Conservation (phyloP, 1,139 yeast genomes). For the Sugiyamaella pinicola region DNA sequence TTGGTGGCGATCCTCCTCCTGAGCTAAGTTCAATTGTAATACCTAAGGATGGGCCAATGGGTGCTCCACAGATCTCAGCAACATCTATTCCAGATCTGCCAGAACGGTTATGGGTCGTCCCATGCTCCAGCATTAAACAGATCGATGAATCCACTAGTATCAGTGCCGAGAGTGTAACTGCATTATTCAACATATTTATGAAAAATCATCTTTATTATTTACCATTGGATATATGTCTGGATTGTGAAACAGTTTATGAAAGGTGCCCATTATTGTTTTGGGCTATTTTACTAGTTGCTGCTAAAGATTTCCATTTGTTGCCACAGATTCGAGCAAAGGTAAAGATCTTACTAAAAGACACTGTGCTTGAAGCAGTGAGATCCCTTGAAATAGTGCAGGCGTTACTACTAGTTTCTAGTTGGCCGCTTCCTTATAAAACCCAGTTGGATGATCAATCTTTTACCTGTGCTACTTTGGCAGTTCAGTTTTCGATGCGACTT, state of each 20-base stretch:
- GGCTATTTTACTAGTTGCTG: slow-evolving; percentile 18
- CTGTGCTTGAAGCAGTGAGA: slow-evolving; percentile 13
- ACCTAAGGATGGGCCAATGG: slow-evolving; percentile 8
- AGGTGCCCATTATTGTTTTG: slow-evolving; percentile 21
- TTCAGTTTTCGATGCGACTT: slow-evolving; percentile 11
- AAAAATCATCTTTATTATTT: slow-evolving; percentile 15
- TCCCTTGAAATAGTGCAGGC: slow-evolving; percentile 22
- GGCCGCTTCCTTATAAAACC: slow-evolving; percentile 21
- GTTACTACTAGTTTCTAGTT: slow-evolving; percentile 14
- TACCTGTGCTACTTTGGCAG: slow-evolving; percentile 15
- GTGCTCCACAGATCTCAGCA: background rate
- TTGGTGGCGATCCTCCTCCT: background rate
- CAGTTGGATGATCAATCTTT: slow-evolving; percentile 18
- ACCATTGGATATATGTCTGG: slow-evolving; percentile 19
- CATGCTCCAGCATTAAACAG: slow-evolving; percentile 1
- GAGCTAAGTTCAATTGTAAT: background rate
- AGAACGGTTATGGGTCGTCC: slow-evolving; percentile 16
- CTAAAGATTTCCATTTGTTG: slow-evolving; percentile 13
- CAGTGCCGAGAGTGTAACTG: slow-evolving; percentile 15
- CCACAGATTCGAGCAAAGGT: slow-evolving; percentile 13
- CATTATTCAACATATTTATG: slow-evolving; percentile 14
- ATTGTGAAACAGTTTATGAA: slow-evolving; percentile 17
- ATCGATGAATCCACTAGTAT: slow-evolving; percentile 4
- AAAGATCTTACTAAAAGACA: slow-evolving; percentile 2
- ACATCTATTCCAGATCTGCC: slow-evolving; percentile 6